Percentiles rank a stretch among this genome's conserved stretches.
phyloP scores from a whole-genome alignment of 2,329 filamentous ascomycete genomes.

The Ceratocystis huliohia region DNA sequence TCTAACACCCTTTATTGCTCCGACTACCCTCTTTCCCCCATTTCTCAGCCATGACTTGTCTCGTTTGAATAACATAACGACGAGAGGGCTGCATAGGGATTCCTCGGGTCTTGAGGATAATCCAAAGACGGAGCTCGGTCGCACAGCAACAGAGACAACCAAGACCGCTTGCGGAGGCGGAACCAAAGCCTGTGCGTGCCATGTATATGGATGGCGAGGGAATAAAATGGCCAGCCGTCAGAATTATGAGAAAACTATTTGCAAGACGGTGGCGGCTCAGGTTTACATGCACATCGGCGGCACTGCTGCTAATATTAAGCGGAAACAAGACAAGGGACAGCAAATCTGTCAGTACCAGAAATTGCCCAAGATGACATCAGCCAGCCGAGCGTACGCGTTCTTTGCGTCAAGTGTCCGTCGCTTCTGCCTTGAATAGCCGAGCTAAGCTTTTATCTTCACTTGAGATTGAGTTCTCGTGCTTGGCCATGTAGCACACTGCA shows the following conservation, averaged over 20 bases:
- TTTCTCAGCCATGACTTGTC: not conserved
- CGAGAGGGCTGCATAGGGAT: not conserved
- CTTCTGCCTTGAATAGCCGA: not conserved
- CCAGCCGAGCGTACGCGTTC: too few species aligned
- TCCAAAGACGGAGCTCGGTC: not conserved
- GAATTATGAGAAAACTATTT: not conserved
- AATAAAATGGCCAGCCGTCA: not conserved
- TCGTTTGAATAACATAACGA: not conserved
- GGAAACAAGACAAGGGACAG: not conserved
- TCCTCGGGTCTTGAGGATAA: not conserved
- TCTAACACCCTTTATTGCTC: not conserved
- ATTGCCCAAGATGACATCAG: not conserved
- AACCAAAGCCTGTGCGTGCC: not conserved
- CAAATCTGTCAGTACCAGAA: not conserved
- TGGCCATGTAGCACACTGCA: not conserved
- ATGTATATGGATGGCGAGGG: not conserved
- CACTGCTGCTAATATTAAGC: not conserved
- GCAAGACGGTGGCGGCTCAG: not conserved
- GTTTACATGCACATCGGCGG: not conserved
- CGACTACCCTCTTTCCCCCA: not conserved
- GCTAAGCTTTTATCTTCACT: not conserved
- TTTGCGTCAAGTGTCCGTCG: too few species aligned
- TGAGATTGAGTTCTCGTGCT: not conserved
- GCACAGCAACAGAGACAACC: not conserved
- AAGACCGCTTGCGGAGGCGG: not conserved